A percentile compares a stretch with the other conserved stretches of the same genome.
Evolutionary conservation across 805 yeast species (phyloP).

Genomic region (Sugiyamaella qingdaonensis): DNA sequence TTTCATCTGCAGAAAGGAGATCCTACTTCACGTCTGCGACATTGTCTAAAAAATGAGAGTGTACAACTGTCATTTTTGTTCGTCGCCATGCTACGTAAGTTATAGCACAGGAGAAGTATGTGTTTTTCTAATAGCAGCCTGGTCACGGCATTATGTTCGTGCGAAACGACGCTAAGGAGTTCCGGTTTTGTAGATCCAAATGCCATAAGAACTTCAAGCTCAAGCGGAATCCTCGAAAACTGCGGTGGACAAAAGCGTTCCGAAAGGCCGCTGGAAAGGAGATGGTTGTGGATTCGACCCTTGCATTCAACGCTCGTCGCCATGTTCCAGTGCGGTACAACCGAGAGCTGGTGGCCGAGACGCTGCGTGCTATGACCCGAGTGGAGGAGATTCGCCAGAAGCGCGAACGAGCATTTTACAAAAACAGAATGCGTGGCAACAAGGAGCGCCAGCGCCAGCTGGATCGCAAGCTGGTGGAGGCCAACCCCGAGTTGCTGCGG

Average conservation of each 20-base stretch:
- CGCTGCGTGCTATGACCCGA: slow-evolving; percentile 92
- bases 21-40: neutral
- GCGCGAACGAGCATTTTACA: slow-evolving; percentile 97
- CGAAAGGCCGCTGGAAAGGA: slow-evolving; percentile 99
- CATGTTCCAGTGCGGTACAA: slow-evolving; percentile 97
- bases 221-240: slow-evolving; percentile 97
- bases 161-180: slow-evolving; percentile 96
- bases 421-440: slow-evolving; percentile 98
- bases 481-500: slow-evolving; percentile 82
- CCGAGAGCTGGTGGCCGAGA: slow-evolving; percentile 91
- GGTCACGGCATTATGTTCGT: slow-evolving; percentile 97
- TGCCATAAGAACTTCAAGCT: slow-evolving; percentile 97
- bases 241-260: slow-evolving; percentile 98
- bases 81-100: slow-evolving; percentile 78
- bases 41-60: slow-evolving; percentile 31
- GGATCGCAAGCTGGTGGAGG: slow-evolving; percentile 84
- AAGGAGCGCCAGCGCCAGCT: slow-evolving; percentile 77
- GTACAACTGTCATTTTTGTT: slow-evolving; percentile 87
- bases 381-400: slow-evolving; percentile 92
- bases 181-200: slow-evolving; percentile 94
- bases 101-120: slow-evolving; percentile 14
- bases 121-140: slow-evolving; percentile 36
- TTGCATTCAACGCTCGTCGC: slow-evolving; percentile 95
- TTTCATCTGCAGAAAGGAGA: neutral
- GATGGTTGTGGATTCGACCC: slow-evolving; percentile 92